Base-by-base conservation (phyloP, 2,329 filamentous ascomycete genomes). In the Daldinia eschscholtzii region DNA sequence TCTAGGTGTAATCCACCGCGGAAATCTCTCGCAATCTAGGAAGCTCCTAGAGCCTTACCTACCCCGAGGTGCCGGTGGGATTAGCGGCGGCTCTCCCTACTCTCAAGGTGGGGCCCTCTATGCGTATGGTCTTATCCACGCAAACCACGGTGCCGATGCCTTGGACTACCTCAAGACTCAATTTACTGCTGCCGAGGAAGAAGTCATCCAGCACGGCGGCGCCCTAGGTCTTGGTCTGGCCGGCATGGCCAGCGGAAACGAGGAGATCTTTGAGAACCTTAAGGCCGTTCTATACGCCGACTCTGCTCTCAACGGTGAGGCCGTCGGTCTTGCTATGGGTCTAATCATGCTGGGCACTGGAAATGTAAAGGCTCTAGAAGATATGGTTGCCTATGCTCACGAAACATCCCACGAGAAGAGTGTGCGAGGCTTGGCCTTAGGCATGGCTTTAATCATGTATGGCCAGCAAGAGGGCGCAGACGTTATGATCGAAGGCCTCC, bases 371-470 rank as follows among this genome's bases (percentile, higher is more conserved):
- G 94, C 94, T 7, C 83, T 99, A 6, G 93, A 98, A 78, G 93
- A 97, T 75, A 98, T 99, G 95, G 96, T 98, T 65, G 92, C 94
- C 53, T 99, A 99, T 78, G 94, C 96, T 3, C 96, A 98, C 77
- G 96, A 99, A 74, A 99, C 96, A 0, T 95, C 97, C 70, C 96
- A 99, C 82, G 96, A 99, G 85, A 99, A 99, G 87, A 98, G 97
- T 77, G 94, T 99, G 26, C 93, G 96, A 57, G 96, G 96, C 78
- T 89, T 98, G 67, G 95, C 96, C 35, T 88, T 99, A 73, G 96
- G 96, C 66, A 98, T 99, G 93, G 94, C 96, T 10, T 85, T 99
- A 67, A 97, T 99, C 83, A 98, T 98, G 95, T 99, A 96, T 76
- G 94, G 92, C 55, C 92, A 94, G 67, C 94, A 98, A 82, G 96